phyloP scores from a whole-genome alignment of 257 asterid genomes.

The Ehretia macrophylla region DNA sequence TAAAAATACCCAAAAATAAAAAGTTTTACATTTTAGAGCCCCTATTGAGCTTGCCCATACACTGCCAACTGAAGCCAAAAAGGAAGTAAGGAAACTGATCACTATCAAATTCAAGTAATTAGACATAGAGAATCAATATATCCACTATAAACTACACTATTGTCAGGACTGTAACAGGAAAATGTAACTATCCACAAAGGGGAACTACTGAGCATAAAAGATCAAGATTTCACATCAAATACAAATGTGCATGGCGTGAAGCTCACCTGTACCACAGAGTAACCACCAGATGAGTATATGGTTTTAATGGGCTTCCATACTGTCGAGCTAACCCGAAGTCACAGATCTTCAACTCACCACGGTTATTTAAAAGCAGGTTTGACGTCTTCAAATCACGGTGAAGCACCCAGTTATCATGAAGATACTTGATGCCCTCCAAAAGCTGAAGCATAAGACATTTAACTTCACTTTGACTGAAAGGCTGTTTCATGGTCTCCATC shows the following conservation, averaged over 20 bases:
- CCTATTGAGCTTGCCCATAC: too few relatives aligned
- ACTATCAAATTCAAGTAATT: too few relatives aligned
- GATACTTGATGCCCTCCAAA: slow-evolving; percentile 70
- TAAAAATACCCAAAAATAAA: too few relatives aligned
- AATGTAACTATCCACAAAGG: too few relatives aligned
- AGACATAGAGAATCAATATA: neutral
- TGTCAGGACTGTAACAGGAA: too few relatives aligned
- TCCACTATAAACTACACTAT: too few relatives aligned
- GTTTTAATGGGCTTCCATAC: slow-evolving; percentile 83
- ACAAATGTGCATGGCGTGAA: too few relatives aligned
- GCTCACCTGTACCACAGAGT: slow-evolving; percentile 95
- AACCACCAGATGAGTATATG: slow-evolving; percentile 82
- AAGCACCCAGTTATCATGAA: slow-evolving; percentile 88
- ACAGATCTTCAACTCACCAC: slow-evolving; percentile 84
- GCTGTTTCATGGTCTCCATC: slow-evolving; percentile 82
- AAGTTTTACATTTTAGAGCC: too few relatives aligned
- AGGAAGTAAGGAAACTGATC: too few relatives aligned
- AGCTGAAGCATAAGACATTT: slow-evolving; percentile 94
- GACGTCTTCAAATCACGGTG: slow-evolving; percentile 91
- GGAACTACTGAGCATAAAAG: too few relatives aligned
- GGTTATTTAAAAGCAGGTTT: slow-evolving; percentile 69
- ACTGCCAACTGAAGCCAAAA: too few relatives aligned
- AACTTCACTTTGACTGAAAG: slow-evolving; percentile 83
- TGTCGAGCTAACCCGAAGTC: slow-evolving; percentile 95
- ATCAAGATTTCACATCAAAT: neutral